Evolutionary conservation across 2,329 filamentous ascomycete genomes (phyloP).

Genomic region (Mollisia scopiformis): DNA sequence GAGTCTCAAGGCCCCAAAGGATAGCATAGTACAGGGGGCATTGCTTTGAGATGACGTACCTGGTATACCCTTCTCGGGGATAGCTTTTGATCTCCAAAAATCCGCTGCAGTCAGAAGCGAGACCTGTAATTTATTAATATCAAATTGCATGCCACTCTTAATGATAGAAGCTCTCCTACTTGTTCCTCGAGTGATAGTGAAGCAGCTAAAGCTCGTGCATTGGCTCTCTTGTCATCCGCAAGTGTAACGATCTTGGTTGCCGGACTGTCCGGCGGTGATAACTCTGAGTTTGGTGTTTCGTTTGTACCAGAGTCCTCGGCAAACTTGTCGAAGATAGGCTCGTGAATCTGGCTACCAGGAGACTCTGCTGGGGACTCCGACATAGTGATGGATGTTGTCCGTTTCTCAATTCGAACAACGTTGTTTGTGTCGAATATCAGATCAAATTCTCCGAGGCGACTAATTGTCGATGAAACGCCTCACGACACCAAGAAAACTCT

Average conservation of each 20-base stretch:
- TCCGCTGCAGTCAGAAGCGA: constrained; percentile 64
- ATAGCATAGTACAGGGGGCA: too few species aligned
- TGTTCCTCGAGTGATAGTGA: constrained; percentile 37
- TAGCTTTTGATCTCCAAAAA: constrained; percentile 70
- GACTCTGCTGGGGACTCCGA: constrained; percentile 25
- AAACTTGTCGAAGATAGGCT: constrained; percentile 32
- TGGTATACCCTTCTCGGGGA: constrained; percentile 65
- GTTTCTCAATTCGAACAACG: background rate
- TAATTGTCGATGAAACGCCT: background rate
- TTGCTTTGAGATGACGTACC: too few species aligned
- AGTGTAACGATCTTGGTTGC: constrained; percentile 20
- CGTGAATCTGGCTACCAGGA: constrained; percentile 28
- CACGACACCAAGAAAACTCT: background rate
- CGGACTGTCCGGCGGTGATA: constrained; percentile 32
- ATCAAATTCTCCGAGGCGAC: background rate
- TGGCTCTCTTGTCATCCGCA: constrained; percentile 23
- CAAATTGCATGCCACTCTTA: background rate
- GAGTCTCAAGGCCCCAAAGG: too few species aligned
- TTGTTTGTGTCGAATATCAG: constrained; percentile 5
- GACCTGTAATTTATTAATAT: constrained; percentile 43
- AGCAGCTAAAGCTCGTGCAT: constrained; percentile 30
- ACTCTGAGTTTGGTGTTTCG: constrained; percentile 32
- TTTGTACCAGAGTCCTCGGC: constrained; percentile 29
- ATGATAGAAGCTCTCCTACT: constrained; percentile 19
- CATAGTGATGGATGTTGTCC: constrained; percentile 4